A percentile compares a stretch with the other conserved stretches of the same genome.
Evolutionary conservation across 192 early-diverging fungal genomes (phyloP).

Genomic region (Thamnidium elegans): DNA sequence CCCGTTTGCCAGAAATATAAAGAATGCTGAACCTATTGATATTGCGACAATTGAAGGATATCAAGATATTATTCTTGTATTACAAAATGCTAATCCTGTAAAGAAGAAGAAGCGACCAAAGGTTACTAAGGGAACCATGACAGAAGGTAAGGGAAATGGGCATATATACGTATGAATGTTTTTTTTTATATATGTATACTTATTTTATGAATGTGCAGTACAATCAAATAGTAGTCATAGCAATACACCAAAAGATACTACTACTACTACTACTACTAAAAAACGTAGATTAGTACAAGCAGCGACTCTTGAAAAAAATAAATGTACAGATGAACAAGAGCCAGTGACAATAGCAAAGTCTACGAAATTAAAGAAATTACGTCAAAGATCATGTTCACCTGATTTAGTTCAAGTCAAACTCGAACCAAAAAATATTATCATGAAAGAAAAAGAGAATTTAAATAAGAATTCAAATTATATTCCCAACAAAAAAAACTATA

Average conservation of each 20-base stretch:
- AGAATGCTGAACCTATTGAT: slow-evolving; percentile 47
- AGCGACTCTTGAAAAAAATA: slow-evolving; percentile 15
- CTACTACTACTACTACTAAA: background rate
- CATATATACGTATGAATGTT: background rate
- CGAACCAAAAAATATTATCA: background rate
- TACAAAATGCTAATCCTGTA: background rate
- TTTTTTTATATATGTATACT: too few species aligned
- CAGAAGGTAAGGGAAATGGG: background rate
- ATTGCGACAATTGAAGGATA: slow-evolving; percentile 44
- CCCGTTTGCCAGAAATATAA: slow-evolving; percentile 53
- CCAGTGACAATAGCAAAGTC: background rate
- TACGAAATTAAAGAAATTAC: background rate
- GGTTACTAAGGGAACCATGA: background rate
- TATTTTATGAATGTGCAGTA: too few species aligned
- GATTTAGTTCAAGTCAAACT: background rate
- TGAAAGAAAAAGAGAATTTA: background rate
- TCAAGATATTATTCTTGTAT: slow-evolving; percentile 19
- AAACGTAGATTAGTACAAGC: slow-evolving; percentile 29
- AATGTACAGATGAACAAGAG: background rate
- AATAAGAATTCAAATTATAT: background rate
- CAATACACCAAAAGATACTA: background rate
- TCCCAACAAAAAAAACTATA: background rate
- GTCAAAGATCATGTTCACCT: background rate
- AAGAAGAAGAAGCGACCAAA: slow-evolving; percentile 1
- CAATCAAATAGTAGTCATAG: background rate